Evolutionary conservation across 768 basidiomycete species (phyloP).

Genomic region (Leccinum fibrillosum): DNA sequence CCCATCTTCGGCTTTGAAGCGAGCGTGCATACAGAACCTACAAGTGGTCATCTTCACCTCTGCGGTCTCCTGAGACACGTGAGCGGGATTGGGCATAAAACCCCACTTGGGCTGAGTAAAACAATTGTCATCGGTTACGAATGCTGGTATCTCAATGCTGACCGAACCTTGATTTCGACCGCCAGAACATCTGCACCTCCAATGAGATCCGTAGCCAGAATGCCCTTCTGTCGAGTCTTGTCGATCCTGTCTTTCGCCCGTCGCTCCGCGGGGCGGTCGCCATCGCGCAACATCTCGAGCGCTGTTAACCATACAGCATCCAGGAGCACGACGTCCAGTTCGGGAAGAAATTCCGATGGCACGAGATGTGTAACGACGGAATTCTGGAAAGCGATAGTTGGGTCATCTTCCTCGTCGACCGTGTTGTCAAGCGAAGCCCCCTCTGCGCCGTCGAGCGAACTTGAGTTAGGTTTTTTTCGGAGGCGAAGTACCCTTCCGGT

Average conservation of each 20-base stretch:
- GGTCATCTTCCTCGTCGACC: conserved; percentile 38
- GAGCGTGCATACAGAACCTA: conserved; percentile 88
- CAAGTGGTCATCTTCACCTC: conserved; percentile 68
- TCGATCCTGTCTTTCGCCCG: conserved; percentile 59
- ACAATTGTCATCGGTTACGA: background rate
- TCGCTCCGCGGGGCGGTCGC: conserved; percentile 54
- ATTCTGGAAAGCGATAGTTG: conserved; percentile 54
- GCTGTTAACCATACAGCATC: conserved; percentile 56
- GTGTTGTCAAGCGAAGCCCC: conserved; percentile 9
- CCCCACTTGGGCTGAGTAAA: conserved; percentile 89
- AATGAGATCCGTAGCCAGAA: conserved; percentile 81
- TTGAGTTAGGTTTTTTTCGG: conserved; percentile 48
- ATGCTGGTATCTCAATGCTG: background rate
- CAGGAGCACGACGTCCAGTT: conserved; percentile 45
- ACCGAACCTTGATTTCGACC: conserved; percentile 86
- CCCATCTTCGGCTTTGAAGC: conserved; percentile 40
- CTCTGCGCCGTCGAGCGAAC: conserved; percentile 12
- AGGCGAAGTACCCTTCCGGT: conserved; percentile 72
- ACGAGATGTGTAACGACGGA: conserved; percentile 65
- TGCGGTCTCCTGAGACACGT: conserved; percentile 59
- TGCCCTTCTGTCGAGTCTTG: conserved; percentile 46
- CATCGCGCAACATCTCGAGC: conserved; percentile 46
- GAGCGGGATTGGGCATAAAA: conserved; percentile 66
- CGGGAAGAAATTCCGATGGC: conserved; percentile 55
- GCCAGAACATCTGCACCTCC: conserved; percentile 56